Conservation (phyloP, 331 rosid genomes). For the Stylosanthes scabra region DNA sequence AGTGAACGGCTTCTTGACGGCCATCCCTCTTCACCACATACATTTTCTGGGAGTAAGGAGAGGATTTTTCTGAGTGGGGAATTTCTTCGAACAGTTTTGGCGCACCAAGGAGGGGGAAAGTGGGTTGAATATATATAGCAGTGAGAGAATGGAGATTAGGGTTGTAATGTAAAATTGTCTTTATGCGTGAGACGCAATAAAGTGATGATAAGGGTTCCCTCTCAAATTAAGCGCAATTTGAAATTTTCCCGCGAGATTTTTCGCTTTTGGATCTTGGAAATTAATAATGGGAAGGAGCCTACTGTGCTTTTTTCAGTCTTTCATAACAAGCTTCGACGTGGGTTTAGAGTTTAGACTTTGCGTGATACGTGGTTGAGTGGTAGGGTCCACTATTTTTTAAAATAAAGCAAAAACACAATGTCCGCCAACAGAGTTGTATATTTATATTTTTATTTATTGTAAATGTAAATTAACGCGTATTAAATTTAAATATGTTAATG, state of each 20-base stretch:
- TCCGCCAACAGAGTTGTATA: background rate
- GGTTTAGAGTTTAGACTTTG: background rate
- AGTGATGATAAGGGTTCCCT: constrained; percentile 33
- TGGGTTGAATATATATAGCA: constrained; percentile 1
- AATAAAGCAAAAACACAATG: background rate
- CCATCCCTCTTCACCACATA: constrained; percentile 86
- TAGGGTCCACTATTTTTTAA: constrained; percentile 27
- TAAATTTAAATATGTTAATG: too few relatives aligned
- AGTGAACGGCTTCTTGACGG: constrained; percentile 78
- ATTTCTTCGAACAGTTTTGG: constrained; percentile 62
- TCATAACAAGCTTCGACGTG: too few relatives aligned
- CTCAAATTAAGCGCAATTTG: constrained; percentile 37
- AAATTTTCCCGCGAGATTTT: constrained; percentile 61
- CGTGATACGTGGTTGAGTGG: background rate
- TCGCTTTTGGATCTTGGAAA: background rate
- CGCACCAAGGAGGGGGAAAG: constrained; percentile 11
- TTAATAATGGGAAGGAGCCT: background rate
- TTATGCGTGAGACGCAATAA: background rate
- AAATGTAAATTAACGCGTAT: too few relatives aligned
- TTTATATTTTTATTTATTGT: too few relatives aligned
- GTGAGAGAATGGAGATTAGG: constrained; percentile 24
- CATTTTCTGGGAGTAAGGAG: constrained; percentile 24
- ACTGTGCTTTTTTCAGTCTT: background rate
- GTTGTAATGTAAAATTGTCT: background rate
- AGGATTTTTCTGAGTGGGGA: constrained; percentile 22